Evolutionary conservation across 2,329 filamentous ascomycete genomes (phyloP), one percentile per base, ranked within the genome.

Genomic region (Akanthomyces dipterigenus): DNA sequence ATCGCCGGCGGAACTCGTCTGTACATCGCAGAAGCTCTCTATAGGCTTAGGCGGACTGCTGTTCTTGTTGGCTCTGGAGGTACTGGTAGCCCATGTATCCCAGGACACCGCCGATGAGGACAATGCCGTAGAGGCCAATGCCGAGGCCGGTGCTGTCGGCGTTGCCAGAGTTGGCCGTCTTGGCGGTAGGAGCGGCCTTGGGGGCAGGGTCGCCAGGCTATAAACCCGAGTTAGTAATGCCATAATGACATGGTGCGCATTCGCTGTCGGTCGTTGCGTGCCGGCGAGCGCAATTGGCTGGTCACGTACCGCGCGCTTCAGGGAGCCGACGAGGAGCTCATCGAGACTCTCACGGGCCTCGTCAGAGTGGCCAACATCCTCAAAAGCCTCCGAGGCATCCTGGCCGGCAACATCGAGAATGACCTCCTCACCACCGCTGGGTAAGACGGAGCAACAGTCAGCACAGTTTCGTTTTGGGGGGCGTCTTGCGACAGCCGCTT

Each of bases 351-450:
- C 93, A 68, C 95, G 89, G 68, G 95, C 95, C 83, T 99, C 95
- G 77, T 99, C 95, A 71, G 90, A 96, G 88, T 99, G 95, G 73
- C 95, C 95, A 72, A 99, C 95, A 78, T 99, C 95, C 82, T 99
- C 95, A 75, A 99, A 99, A 64, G 95, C 93, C 80, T 98, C 95
- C 70, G 93, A 96, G 71, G 90, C 89, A 77, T 99, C 95, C 80
- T 96, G 93, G 69, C 95, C 95, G 72, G 83, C 95, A 66, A 98
- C 93, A 69, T 99, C 95, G 69, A 99, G 88, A 65, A 99, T 82
- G 69, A 99, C 95, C 81, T 99, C 95, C 80, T 99, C 95, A 80
- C 95, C 95, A 82, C 95, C 95, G 70, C 95, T 98, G 34, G 9
- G 45, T 31, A 36, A n/a, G 40, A 59, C 11, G 56, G 22, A 16